Evolutionary conservation across 345 rosid species (phyloP), one percentile per base, ranked within the genome.

Genomic region (Populus simonii): DNA sequence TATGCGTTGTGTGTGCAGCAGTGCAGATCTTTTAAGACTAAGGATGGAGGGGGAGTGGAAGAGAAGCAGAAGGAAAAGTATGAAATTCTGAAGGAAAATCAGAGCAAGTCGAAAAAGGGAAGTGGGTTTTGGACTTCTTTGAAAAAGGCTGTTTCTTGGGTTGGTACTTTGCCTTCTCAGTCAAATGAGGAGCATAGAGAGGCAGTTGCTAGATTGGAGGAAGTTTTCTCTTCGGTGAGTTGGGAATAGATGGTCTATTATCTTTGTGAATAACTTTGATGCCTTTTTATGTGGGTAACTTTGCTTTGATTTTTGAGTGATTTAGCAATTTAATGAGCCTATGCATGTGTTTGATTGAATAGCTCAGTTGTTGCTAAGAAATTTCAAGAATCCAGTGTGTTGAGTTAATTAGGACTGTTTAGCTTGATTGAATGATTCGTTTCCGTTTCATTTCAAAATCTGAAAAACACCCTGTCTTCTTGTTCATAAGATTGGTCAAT

Each of bases 151-250:
- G 41, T 82, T 73, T 76, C 78, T 47, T 87, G 84, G 74, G 38
- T 76, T 76, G 78, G 80, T 59, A 84, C 80, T 36, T 71, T 82
- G 23, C 83, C 84, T 77, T 76, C 87, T 22, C 81, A 80, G 71
- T 85, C 92, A 39, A 81, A 71, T 5, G 90, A 89, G 70, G 92
- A 90, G 43, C 76, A 81, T 55, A 73, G 65, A 55, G 76, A 80
- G 69, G 86, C 86, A 33, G 71, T 88, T 79, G 88, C 83, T 74
- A 89, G 87, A 61, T 66, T 91, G 74, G 97, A 92, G 84, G 82
- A 78, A 73, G 82, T 88, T 78, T 89, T 88, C 81, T 86, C 90
- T 43, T 81, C 84, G 78, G 93, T 92, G 68, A 88, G 91, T 85
- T 77, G 11, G 7, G 6, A 31, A 66, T 66, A 11, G 63, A 10